Base-by-base conservation (phyloP, 352 stramenopile species). In the Chrysophaeum taylorii region DNA sequence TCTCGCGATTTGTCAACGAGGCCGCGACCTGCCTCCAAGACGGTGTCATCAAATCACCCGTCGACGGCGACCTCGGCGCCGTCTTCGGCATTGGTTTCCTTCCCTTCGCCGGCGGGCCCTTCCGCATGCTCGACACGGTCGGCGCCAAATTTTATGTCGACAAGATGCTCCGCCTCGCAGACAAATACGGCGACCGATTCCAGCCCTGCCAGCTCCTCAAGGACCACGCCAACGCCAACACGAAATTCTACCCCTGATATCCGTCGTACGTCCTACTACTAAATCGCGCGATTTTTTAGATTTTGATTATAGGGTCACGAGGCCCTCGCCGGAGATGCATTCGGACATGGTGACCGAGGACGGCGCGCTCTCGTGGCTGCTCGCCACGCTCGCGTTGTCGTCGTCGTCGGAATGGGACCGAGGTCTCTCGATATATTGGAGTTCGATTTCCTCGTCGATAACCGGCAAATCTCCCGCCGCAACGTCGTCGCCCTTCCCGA, bases 1-100 rank as follows among this genome's bases (percentile, higher is more conserved):
- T 96, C n/a, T 90, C 84, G 18, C 86, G 93, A 52, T 97, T 98
- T 76, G 86, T 98, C 57, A 98, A 98, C 79, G 94, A 99, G 78
- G 94, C 94, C 5, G 89, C 94, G 48, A 89, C 97, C 41, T 98
- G 93, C 76, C 84, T 99, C 29, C 81, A 91, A 77, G 94, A 98
- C 77, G 93, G 95, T 66, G 96, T 99, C 71, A 97, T 99, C 76
- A 89, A 85, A 61, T 94, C 92, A 62, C 93, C 94, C 5, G 90
- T 90, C 12, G 92, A 97, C 69, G 94, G 92, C 71, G 94, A 99
- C 81, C 97, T 98, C 79, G 94, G 94, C 50, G 85, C 96, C n/a
- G 92, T 99, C 25, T 98, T 98, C 79, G 94, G 94, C 73, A 97
- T 97, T 70, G 94, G 94, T 68, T 98, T 98, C 81, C 91, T 92